Base-by-base conservation (phyloP, 2,329 filamentous ascomycete genomes). In the Cladophialophora yegresii region DNA sequence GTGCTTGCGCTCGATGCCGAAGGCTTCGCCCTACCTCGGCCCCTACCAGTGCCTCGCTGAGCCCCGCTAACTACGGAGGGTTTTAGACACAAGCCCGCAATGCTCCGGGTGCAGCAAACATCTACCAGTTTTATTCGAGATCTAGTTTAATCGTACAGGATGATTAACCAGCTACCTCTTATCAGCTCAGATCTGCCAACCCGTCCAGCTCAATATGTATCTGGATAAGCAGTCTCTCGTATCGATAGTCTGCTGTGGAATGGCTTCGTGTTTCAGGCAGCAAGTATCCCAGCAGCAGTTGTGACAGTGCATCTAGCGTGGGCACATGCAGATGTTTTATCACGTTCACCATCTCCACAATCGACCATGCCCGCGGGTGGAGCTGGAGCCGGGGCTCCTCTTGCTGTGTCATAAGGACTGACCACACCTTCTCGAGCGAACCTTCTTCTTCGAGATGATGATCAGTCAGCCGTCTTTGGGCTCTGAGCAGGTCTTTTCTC, bases 261-360 rank as follows among this genome's bases (percentile, higher is more conserved):
- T 53, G n/a, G 28, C 33, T 20, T 16, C 47, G 45, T 3, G 45
- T 53, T 43, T 61, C 57, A 28, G 62, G 62, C 22, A 64, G 53
- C 32, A 64, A 30, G 45, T 50, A 64, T 10, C 45, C 51, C 22
- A 61, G 28, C 32, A 64, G n/a, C 28, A 61, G 51, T 56, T 50
- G 50, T n/a, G 62, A 60, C 53, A 64, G 28, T 32, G 62, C 30
- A 22, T 64, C 62, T 20, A 64, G 47, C 43, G 62, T 64, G 32
- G 40, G 23, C 12, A 56, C 58, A 23, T 53, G 43, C 32, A 64
- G 33, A 43, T 64, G 62, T 43, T 64, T 64, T 43, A 60, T 22
- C 22, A 55, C 57, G 26, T 64, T 64, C 30, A 61, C 62, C 57
- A 64, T 60, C 40, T 64, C 62, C 12, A 61, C 62, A n/a, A 64